A percentile compares a stretch with the other conserved stretches of the same genome.
These are phyloP conservation scores for Sclerotinia borealis DNA, from an alignment of 2,329 filamentous ascomycete genomes.

Conservation along the genomic window DNA sequence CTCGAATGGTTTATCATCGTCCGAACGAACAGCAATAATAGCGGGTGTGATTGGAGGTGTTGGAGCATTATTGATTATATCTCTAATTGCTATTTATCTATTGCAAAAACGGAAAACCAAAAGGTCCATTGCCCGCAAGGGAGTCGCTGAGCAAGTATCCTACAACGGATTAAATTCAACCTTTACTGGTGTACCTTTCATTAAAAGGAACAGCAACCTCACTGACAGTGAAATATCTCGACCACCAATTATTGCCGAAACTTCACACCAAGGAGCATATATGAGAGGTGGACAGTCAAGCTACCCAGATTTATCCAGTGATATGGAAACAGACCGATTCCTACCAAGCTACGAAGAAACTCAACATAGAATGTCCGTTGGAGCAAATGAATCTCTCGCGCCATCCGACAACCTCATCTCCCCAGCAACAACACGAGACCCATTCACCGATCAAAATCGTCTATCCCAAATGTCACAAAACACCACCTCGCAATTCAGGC, in stretches of 20 bases:
- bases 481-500: not conserved
- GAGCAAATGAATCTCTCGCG: not conserved
- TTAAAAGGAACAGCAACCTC: conserved; percentile 4
- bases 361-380: conserved; percentile 1
- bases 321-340: conserved; percentile 14
- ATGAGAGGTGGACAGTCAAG: conserved; percentile 16
- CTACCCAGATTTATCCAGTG: conserved; percentile 11
- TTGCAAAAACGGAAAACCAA: conserved; percentile 17
- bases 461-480: not conserved
- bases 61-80: conserved; percentile 16
- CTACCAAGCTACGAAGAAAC: conserved; percentile 14
- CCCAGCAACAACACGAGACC: not conserved
- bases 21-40: conserved; percentile 17
- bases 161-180: conserved; percentile 20
- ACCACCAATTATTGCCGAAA: conserved; percentile 2
- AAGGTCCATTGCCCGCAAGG: conserved; percentile 4
- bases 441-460: conserved; percentile 8
- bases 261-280: conserved; percentile 6
- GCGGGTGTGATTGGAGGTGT: conserved; percentile 21
- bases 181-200: conserved; percentile 22
- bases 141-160: conserved; percentile 15
- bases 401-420: conserved; percentile 6
- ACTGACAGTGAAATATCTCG: conserved; percentile 8
- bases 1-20: conserved; percentile 10
- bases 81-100: conserved; percentile 17